phyloP scores from a whole-genome alignment of 768 basidiomycete species.

The Clathrus columnatus region DNA sequence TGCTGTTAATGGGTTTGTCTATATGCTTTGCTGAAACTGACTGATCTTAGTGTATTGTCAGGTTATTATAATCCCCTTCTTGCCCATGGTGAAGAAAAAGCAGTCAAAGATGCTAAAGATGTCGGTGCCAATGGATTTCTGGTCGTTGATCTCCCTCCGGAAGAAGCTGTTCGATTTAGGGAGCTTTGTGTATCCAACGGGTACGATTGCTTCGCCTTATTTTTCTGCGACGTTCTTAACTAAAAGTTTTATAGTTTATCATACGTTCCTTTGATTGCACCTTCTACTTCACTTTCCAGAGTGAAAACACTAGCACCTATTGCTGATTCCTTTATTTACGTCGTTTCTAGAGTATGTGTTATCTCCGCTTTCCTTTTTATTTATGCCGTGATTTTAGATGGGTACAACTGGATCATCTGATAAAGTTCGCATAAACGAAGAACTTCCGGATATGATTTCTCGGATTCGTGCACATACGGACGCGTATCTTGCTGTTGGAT shows the following conservation, averaged over 20 bases:
- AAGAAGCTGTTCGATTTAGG: slow-evolving; percentile 88
- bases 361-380: background rate
- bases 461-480: slow-evolving; percentile 72
- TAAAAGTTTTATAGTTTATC: slow-evolving; percentile 53
- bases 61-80: slow-evolving; percentile 97
- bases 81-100: slow-evolving; percentile 91
- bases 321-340: slow-evolving; percentile 95
- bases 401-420: slow-evolving; percentile 93
- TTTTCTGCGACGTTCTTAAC: background rate
- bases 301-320: slow-evolving; percentile 89
- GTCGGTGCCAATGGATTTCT: slow-evolving; percentile 97
- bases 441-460: slow-evolving; percentile 74
- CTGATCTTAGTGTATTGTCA: slow-evolving; percentile 22
- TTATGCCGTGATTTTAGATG: slow-evolving; percentile 50
- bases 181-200: slow-evolving; percentile 72
- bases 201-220: slow-evolving; percentile 47
- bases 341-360: slow-evolving; percentile 79
- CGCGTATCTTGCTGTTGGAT: slow-evolving; percentile 90
- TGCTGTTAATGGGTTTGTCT: slow-evolving; percentile 84
- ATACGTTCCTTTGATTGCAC: slow-evolving; percentile 92
- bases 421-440: slow-evolving; percentile 56
- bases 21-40: background rate
- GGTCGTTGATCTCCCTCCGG: slow-evolving; percentile 94
- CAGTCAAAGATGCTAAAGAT: slow-evolving; percentile 79
- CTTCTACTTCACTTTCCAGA: slow-evolving; percentile 79